phyloP scores from a whole-genome alignment of 2,329 filamentous ascomycete species.

The Sporothrix phasma region DNA sequence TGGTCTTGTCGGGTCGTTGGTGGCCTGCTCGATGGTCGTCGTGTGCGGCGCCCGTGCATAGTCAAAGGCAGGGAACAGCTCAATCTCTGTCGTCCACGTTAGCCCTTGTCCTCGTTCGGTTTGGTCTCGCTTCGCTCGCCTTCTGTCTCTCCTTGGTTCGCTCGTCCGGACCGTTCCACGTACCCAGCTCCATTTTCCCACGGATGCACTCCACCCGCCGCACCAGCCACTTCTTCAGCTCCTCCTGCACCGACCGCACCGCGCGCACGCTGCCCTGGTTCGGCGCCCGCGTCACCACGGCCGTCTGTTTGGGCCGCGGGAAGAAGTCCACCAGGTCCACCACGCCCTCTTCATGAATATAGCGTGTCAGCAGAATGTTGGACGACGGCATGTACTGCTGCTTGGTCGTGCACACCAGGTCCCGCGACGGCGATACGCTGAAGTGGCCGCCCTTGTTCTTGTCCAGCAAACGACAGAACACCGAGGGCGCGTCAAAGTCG shows the following conservation, averaged over 20 bases:
- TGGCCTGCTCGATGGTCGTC: conserved; percentile 42
- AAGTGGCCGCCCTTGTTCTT: conserved; percentile 67
- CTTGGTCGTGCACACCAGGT: conserved; percentile 54
- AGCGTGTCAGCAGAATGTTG: conserved; percentile 68
- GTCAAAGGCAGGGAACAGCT: conserved; percentile 63
- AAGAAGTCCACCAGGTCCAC: conserved; percentile 68
- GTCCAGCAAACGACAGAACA: conserved; percentile 66
- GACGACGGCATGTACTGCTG: conserved; percentile 68
- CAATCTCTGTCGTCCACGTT: conserved; percentile 40
- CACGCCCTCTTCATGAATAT: conserved; percentile 65
- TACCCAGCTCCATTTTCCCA: conserved; percentile 52
- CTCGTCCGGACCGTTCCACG: conserved; percentile 1
- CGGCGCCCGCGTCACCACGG: conserved; percentile 38
- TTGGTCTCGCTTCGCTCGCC: not conserved
- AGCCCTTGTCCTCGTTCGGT: not conserved
- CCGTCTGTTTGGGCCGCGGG: conserved; percentile 53
- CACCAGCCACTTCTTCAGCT: conserved; percentile 61
- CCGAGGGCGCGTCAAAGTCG: conserved; percentile 65
- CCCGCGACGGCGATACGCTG: conserved; percentile 48
- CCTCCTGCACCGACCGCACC: conserved; percentile 43
- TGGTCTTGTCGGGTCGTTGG: conserved; percentile 32
- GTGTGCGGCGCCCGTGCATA: conserved; percentile 56
- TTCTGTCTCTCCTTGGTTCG: not conserved
- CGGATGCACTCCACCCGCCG: conserved; percentile 64
- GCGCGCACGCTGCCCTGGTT: conserved; percentile 46